Evolutionary conservation across 352 stramenopile genomes (phyloP).

Genomic region (Hyaloperonospora brassicae): DNA sequence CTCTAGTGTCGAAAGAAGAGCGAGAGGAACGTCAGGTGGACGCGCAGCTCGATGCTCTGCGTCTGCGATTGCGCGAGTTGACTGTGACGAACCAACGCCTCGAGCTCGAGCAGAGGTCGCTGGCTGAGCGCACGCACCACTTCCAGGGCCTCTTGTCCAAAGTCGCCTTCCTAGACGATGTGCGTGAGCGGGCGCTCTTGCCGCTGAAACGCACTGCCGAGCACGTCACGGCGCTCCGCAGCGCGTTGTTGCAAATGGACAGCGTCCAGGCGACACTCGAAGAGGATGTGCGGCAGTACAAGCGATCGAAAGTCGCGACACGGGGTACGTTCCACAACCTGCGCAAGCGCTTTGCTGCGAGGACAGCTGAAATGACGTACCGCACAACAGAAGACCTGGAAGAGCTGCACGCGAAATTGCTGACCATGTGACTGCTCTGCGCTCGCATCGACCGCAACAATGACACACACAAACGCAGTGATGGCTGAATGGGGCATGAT

Average conservation of each 20-base stretch:
- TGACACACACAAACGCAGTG: no score
- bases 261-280: slow-evolving; percentile 37
- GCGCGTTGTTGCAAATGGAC: slow-evolving; percentile 44
- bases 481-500: no score
- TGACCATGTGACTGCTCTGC: slow-evolving; percentile 22
- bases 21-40: slow-evolving; percentile 33
- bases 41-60: slow-evolving; percentile 31
- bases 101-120: slow-evolving; percentile 38
- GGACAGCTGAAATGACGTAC: slow-evolving; percentile 38
- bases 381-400: slow-evolving; percentile 52
- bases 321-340: slow-evolving; percentile 42
- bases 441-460: no score
- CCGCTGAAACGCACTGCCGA: slow-evolving; percentile 42
- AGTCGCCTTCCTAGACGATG: slow-evolving; percentile 43
- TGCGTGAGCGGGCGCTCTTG: slow-evolving; percentile 31
- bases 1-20: slow-evolving; percentile 36
- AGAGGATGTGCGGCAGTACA: slow-evolving; percentile 39
- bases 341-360: slow-evolving; percentile 41
- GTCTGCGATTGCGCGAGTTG: slow-evolving; percentile 29
- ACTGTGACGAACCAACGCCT: slow-evolving; percentile 35
- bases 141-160: slow-evolving; percentile 33
- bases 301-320: slow-evolving; percentile 46
- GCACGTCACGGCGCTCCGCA: slow-evolving; percentile 32
- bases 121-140: slow-evolving; percentile 30
- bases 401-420: slow-evolving; percentile 34